Conservation (phyloP, 768 basidiomycete genomes). For the Tricholoma bakamatsutake region DNA sequence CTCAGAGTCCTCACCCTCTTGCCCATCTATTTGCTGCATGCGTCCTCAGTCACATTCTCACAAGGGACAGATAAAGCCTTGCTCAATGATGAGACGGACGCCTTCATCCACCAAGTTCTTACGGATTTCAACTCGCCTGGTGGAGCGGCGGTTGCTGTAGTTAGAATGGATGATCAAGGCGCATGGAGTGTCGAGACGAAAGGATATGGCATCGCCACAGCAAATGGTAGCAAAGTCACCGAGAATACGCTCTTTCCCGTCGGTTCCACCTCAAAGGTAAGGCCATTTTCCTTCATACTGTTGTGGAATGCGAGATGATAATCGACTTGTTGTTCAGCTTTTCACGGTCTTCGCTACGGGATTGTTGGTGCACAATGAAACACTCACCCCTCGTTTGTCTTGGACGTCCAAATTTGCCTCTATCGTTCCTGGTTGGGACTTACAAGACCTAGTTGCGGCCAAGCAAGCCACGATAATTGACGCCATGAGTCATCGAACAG, state of each 20-base stretch:
- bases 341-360: constrained; percentile 21
- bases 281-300: not conserved
- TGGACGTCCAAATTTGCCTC: constrained; percentile 21
- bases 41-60: not conserved
- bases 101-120: constrained; percentile 18
- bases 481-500: constrained; percentile 18
- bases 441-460: constrained; percentile 18
- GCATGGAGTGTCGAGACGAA: constrained; percentile 25
- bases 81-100: constrained; percentile 14
- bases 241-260: constrained; percentile 22
- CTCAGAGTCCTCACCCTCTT: not conserved
- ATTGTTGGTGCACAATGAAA: constrained; percentile 22
- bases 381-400: constrained; percentile 17
- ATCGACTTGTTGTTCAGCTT: constrained; percentile 11
- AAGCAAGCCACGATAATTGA: constrained; percentile 16
- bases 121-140: constrained; percentile 21
- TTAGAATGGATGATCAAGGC: constrained; percentile 15
- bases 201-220: constrained; percentile 24
- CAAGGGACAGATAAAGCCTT: constrained; percentile 5
- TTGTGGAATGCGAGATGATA: not conserved
- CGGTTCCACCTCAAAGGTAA: constrained; percentile 28
- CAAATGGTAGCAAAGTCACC: constrained; percentile 17
- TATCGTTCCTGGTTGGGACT: constrained; percentile 20
- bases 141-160: constrained; percentile 24
- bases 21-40: constrained; percentile 1